phyloP scores from a whole-genome alignment of 192 early-diverging fungal species.

The Polychytrium aggregatum region DNA sequence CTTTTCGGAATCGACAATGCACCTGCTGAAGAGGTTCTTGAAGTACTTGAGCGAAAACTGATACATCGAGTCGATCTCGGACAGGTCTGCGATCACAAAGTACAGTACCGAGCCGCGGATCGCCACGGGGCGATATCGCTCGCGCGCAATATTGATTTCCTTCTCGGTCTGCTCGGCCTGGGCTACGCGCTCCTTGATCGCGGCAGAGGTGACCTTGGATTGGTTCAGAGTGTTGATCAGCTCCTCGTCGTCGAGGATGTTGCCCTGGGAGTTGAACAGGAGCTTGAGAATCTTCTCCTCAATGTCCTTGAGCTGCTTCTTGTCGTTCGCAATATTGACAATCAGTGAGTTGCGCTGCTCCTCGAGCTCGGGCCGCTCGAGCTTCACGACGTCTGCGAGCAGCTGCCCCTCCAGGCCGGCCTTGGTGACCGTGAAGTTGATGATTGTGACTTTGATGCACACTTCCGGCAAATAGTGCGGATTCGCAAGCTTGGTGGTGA shows the following conservation, averaged over 20 bases:
- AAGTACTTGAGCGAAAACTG: conserved; percentile 56
- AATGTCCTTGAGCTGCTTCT: conserved; percentile 50
- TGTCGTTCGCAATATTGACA: conserved; percentile 46
- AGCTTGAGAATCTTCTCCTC: conserved; percentile 52
- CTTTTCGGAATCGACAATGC: conserved; percentile 39
- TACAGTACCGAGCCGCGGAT: conserved; percentile 51
- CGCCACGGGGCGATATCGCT: conserved; percentile 47
- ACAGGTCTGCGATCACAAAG: conserved; percentile 49
- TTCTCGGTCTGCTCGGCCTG: conserved; percentile 47
- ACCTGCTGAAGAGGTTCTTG: conserved; percentile 46
- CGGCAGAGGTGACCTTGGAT: conserved; percentile 53
- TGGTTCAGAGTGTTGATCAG: conserved; percentile 51
- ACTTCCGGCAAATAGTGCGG: conserved; percentile 54
- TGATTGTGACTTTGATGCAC: conserved; percentile 55
- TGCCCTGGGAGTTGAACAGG: conserved; percentile 50
- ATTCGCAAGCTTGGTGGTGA: conserved; percentile 50
- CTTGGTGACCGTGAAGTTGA: conserved; percentile 57
- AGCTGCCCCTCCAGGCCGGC: conserved; percentile 47
- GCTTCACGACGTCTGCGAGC: conserved; percentile 46
- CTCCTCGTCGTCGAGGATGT: conserved; percentile 57
- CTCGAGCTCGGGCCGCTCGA: conserved; percentile 49
- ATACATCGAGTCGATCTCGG: conserved; percentile 55
- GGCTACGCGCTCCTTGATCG: conserved; percentile 43
- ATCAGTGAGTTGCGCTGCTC: conserved; percentile 49
- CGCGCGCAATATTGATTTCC: conserved; percentile 45